A percentile compares a stretch with the other conserved stretches of the same genome.
phyloP scores from a whole-genome alignment of 2,329 filamentous ascomycete genomes.

The Ophiostoma ulmi region DNA sequence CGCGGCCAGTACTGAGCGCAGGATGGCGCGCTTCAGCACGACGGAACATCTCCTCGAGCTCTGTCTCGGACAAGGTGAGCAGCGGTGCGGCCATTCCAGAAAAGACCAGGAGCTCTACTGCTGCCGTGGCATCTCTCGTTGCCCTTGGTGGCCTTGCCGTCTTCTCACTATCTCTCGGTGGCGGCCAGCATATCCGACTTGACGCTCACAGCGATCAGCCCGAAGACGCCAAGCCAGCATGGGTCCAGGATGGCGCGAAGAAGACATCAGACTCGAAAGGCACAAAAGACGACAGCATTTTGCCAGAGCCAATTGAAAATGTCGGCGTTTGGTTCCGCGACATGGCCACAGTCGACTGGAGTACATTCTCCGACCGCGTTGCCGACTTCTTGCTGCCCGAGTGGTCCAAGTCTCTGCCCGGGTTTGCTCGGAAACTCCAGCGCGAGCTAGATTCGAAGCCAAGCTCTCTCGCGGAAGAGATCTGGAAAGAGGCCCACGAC shows the following conservation, averaged over 20 bases:
- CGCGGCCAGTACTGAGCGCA: background rate
- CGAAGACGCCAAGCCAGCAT: constrained; percentile 8
- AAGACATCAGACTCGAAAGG: background rate
- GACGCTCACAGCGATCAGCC: constrained; percentile 8
- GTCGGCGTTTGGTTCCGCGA: constrained; percentile 43
- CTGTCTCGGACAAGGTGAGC: background rate
- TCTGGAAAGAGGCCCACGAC: constrained; percentile 88
- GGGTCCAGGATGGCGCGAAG: constrained; percentile 49
- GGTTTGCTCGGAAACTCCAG: constrained; percentile 75
- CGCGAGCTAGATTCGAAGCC: constrained; percentile 81
- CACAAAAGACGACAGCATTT: constrained; percentile 42
- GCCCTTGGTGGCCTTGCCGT: constrained; percentile 17
- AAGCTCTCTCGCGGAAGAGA: constrained; percentile 83
- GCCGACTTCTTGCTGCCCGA: constrained; percentile 71
- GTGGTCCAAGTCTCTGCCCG: constrained; percentile 74
- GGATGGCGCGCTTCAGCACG: constrained; percentile 1
- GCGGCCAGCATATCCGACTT: constrained; percentile 19
- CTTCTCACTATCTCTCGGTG: constrained; percentile 11
- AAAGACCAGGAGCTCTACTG: background rate
- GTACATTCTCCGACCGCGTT: constrained; percentile 51
- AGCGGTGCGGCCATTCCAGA: background rate
- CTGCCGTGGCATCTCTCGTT: constrained; percentile 5
- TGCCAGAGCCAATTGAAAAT: constrained; percentile 6
- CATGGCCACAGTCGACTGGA: constrained; percentile 52
- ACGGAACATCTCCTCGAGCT: background rate